These are phyloP conservation scores for Erythrophleum ivorense DNA, from an alignment of 331 rosid genomes.

Conservation along the genomic window DNA sequence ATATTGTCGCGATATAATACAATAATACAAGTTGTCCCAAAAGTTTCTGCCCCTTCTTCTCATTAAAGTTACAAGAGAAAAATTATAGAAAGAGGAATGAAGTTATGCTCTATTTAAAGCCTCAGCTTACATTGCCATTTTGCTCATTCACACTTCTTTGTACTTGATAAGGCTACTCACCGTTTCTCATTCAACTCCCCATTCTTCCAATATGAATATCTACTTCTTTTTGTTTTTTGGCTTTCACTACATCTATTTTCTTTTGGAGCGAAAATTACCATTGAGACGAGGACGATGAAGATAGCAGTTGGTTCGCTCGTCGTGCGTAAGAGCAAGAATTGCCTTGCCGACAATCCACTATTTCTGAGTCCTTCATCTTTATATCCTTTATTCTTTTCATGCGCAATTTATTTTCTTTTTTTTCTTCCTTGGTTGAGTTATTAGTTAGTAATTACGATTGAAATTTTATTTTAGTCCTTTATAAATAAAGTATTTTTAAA, in stretches of 20 bases:
- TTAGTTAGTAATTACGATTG: too few species aligned
- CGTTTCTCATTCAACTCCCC: too few species aligned
- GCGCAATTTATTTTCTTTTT: not conserved
- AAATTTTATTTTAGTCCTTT: too few species aligned
- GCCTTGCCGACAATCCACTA: constrained; percentile 59
- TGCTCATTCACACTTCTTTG: not conserved
- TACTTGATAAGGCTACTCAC: not conserved
- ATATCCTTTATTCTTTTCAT: not conserved
- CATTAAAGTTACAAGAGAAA: not conserved
- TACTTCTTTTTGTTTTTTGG: not conserved
- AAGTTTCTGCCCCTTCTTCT: not conserved
- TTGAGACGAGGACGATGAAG: not conserved
- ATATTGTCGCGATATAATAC: not conserved
- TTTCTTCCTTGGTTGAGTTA: not conserved
- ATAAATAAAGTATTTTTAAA: too few species aligned
- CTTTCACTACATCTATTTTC: not conserved
- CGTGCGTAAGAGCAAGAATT: constrained; percentile 59
- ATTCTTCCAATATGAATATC: not conserved
- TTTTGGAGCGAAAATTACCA: not conserved
- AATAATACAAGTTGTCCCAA: too few species aligned
- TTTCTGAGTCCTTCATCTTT: constrained; percentile 43
- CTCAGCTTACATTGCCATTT: not conserved
- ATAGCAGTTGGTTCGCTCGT: constrained; percentile 65
- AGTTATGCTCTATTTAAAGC: constrained; percentile 29
- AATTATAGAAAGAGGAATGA: not conserved